Evolutionary conservation across 768 basidiomycete genomes (phyloP).

Genomic region (Pisolithus orientalis): DNA sequence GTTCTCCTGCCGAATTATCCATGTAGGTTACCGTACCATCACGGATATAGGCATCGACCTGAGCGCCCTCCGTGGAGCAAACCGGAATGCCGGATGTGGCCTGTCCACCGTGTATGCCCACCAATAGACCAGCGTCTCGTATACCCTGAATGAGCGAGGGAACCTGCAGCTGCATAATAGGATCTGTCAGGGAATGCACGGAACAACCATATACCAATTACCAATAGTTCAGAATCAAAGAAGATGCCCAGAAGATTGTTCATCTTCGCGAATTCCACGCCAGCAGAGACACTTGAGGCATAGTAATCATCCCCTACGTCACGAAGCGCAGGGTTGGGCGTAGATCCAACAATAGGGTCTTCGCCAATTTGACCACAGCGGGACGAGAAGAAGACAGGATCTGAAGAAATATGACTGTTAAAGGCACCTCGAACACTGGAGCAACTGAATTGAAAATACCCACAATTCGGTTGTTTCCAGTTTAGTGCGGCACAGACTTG

Average conservation of each 20-base stretch:
- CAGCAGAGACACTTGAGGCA: constrained; percentile 72
- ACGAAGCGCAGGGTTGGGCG: constrained; percentile 30
- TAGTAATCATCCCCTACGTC: constrained; percentile 43
- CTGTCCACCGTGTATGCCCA: constrained; percentile 72
- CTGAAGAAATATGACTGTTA: constrained; percentile 35
- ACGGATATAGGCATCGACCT: constrained; percentile 64
- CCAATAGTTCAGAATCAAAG: constrained; percentile 81
- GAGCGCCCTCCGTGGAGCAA: constrained; percentile 37
- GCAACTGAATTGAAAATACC: constrained; percentile 23
- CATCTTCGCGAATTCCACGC: constrained; percentile 86
- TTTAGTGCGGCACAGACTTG: constrained; percentile 87
- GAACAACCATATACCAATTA: constrained; percentile 28
- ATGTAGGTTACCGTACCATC: constrained; percentile 63
- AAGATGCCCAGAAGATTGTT: constrained; percentile 94
- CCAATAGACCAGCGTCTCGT: constrained; percentile 80
- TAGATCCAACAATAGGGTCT: constrained; percentile 30
- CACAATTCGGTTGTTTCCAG: constrained; percentile 99
- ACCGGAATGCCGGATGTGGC: constrained; percentile 33
- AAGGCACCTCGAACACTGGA: constrained; percentile 12
- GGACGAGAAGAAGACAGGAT: constrained; percentile 93
- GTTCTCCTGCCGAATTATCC: constrained; percentile 52
- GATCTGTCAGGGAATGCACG: constrained; percentile 9
- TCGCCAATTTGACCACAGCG: constrained; percentile 65
- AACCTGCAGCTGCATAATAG: constrained; percentile 53
- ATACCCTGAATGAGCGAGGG: constrained; percentile 87